These are phyloP conservation scores for Zasmidium citrigriseum DNA, from an alignment of 2,329 filamentous ascomycete genomes.

Conservation along the genomic window DNA sequence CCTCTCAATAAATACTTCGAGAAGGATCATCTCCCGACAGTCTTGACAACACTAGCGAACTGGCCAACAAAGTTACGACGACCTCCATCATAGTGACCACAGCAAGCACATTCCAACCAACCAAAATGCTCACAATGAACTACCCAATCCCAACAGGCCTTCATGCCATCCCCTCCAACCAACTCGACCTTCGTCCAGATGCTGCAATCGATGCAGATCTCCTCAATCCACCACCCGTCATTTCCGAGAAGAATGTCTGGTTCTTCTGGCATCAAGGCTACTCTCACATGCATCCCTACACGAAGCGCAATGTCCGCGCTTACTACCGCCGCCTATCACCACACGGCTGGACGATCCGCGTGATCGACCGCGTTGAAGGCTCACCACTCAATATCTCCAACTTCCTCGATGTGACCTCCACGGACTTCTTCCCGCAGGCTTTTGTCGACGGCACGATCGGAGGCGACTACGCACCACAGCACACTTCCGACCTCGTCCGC, in stretches of 20 bases:
- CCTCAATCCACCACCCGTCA: conserved; percentile 41
- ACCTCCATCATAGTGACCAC: background rate
- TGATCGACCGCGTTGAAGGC: conserved; percentile 48
- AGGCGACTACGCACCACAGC: conserved; percentile 55
- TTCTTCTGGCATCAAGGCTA: conserved; percentile 61
- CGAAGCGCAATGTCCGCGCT: conserved; percentile 54
- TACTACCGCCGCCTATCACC: conserved; percentile 57
- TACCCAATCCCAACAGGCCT: conserved; percentile 40
- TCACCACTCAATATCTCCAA: conserved; percentile 53
- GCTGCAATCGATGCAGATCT: conserved; percentile 48
- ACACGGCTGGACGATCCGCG: conserved; percentile 56
- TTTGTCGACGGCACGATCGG: conserved; percentile 53
- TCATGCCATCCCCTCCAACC: conserved; percentile 41
- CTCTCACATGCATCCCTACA: conserved; percentile 52
- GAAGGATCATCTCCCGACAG: too few species aligned
- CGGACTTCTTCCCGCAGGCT: conserved; percentile 49
- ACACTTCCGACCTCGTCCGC: conserved; percentile 60
- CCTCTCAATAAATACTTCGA: too few species aligned
- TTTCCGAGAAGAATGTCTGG: conserved; percentile 56
- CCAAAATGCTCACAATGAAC: background rate
- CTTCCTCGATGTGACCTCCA: conserved; percentile 51
- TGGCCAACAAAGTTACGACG: background rate
- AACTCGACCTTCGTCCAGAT: conserved; percentile 51
- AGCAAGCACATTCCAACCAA: background rate
- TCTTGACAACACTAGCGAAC: background rate